Evolutionary conservation across 2,329 filamentous ascomycete species (phyloP).

Genomic region (Nakataea oryzae): DNA sequence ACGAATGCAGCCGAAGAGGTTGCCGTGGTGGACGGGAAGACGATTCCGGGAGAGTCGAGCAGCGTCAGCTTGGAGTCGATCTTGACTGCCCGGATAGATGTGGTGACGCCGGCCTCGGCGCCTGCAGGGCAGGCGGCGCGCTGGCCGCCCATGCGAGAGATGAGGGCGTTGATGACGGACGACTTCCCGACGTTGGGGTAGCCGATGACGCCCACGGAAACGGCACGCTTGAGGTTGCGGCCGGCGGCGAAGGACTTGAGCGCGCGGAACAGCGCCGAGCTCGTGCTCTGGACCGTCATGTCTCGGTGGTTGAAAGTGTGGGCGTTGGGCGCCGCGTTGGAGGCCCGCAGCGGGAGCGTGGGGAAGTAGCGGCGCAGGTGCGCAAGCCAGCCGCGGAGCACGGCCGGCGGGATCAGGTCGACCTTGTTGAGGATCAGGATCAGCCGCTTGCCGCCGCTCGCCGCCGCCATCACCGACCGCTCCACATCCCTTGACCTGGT

Average conservation of each 20-base stretch:
- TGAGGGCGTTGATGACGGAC: conserved; percentile 89
- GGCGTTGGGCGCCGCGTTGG: conserved; percentile 71
- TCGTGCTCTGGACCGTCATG: conserved; percentile 76
- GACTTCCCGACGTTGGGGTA: conserved; percentile 97
- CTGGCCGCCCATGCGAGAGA: conserved; percentile 59
- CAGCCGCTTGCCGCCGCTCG: conserved; percentile 65
- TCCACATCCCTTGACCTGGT: conserved; percentile 87
- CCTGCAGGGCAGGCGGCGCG: conserved; percentile 72
- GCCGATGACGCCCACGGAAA: conserved; percentile 87
- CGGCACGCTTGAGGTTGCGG: conserved; percentile 76
- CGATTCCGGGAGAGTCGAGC: conserved; percentile 88
- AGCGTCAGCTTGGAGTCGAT: conserved; percentile 90
- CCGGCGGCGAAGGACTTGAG: conserved; percentile 80
- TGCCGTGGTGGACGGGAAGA: conserved; percentile 64
- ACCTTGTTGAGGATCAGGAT: conserved; percentile 95
- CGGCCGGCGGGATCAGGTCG: conserved; percentile 72
- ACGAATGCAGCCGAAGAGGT: conserved; percentile 26
- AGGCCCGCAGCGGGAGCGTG: conserved; percentile 79
- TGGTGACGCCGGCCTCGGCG: conserved; percentile 87
- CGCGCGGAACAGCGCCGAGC: conserved; percentile 74
- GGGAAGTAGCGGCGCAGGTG: conserved; percentile 86
- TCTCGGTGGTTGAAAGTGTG: conserved; percentile 89
- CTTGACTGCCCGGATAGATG: conserved; percentile 79
- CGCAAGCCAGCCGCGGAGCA: conserved; percentile 74
- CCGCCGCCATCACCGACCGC: conserved; percentile 78